Percentiles rank a stretch among this genome's conserved stretches.
Evolutionary conservation across 2,329 filamentous ascomycete species (phyloP).

Genomic region (Pleomassaria siparia): DNA sequence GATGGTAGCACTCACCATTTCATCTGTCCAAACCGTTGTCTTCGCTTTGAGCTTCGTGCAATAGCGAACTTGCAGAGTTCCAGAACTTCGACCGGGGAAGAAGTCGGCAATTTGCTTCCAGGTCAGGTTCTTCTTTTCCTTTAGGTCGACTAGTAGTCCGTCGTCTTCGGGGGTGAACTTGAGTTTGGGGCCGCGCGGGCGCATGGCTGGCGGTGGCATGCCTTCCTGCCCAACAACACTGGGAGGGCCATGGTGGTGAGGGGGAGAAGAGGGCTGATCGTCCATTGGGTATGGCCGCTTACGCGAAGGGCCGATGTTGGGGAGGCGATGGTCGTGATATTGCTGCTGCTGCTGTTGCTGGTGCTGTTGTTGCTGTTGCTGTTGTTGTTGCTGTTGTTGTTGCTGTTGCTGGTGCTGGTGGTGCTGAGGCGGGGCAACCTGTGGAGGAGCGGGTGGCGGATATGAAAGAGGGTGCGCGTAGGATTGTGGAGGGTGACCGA

Average conservation of each 20-base stretch:
- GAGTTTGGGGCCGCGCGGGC: slow-evolving; percentile 83
- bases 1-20: slow-evolving; percentile 67
- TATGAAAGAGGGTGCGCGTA: slow-evolving; percentile 41
- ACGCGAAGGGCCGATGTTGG: slow-evolving; percentile 63
- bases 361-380: slow-evolving; percentile 46
- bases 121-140: slow-evolving; percentile 91
- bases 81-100: slow-evolving; percentile 86
- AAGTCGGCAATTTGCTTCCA: slow-evolving; percentile 99
- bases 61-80: slow-evolving; percentile 89
- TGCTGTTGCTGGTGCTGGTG: slow-evolving; percentile 4
- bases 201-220: slow-evolving; percentile 80
- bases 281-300: slow-evolving; percentile 64
- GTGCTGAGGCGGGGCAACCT: slow-evolving; percentile 27
- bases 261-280: slow-evolving; percentile 39
- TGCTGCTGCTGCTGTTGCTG: slow-evolving; percentile 45
- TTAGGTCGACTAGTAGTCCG: slow-evolving; percentile 81
- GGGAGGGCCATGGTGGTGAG: slow-evolving; percentile 63
- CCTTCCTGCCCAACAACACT: slow-evolving; percentile 83
- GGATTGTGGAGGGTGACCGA: slow-evolving; percentile 43
- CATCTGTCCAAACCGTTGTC: slow-evolving; percentile 89
- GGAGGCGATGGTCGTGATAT: slow-evolving; percentile 77
- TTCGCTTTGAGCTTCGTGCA: slow-evolving; percentile 95
- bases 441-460: slow-evolving; percentile 27
- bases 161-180: slow-evolving; percentile 95
- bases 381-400: slow-evolving; percentile 64